Base-by-base conservation (phyloP, 2,329 filamentous ascomycete genomes). In the Bretziella fagacearum region DNA sequence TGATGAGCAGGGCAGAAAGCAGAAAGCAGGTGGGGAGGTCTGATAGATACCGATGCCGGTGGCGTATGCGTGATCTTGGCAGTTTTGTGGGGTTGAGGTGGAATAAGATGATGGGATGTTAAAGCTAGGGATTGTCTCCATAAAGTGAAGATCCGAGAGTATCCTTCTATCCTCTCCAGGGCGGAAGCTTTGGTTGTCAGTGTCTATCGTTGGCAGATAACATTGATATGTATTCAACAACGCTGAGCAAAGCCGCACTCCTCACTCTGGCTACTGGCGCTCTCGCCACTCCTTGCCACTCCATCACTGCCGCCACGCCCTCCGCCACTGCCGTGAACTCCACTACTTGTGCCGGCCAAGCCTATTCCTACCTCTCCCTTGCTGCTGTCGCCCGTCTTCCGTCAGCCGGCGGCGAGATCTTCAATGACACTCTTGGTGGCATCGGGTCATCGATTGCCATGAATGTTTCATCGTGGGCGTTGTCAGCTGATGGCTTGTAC, bases 381-480 rank as follows among this genome's bases (percentile, higher is more conserved):
- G 77, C 74, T 3, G 80, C 80, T 7, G 84, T 77, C 56, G 80
- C 80, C 4, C 69, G 66, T 47, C 60, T 84, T 2, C 61, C 70
- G 0, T 66, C 66, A 26, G 67, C 77, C 55, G 68, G 70, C 2
- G 63, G 68, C 26, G 81, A 84, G 61, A 77, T 78, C 56, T 78
- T 71, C 53, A 77, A 77, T 25, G 80, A 84, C 56, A 84, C 78
- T 0, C 63, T 84, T 25, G 77, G 76, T 30, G 30, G 43, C 32
- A 65, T 81, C 44, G 81, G 81, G 6, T 79, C 73, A 49, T 68
- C 75, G 10, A 72, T 80, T 54, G 72, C 76, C n/a, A 61, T 84
- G 25, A 68, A 65, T 54, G 72, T 70, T 56, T 56, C 83, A 18
- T 18, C 11, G 17, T 43, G 40, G n/a, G n/a, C 10, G 22, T 15